Evolutionary conservation across 1,139 yeast species (phyloP), one percentile per base, ranked within the genome.

Genomic region (Yamadazyma blattariae): DNA sequence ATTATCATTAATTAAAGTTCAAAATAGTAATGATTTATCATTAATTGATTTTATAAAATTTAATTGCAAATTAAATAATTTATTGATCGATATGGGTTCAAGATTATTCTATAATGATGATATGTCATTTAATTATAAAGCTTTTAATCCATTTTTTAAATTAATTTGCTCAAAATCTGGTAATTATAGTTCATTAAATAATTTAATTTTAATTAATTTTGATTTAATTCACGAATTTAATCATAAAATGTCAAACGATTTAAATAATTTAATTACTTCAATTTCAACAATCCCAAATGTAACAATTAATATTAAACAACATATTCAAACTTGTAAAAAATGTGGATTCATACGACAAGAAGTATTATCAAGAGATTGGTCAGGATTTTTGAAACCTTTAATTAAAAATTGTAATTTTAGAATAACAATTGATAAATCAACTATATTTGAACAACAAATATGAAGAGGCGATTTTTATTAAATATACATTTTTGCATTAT

Each of bases 31-130:
- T 21, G 82, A 76, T 44, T 57, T 79, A 29, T 64, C 80, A 2
- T 47, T 75, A 24, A 72, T 75, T 30, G 79, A 74, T 47, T 71
- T 57, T 26, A 44, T 60, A 6, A 60, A 59, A 33, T 24, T 44
- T 5, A 57, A 58, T 36, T 48, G 48, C 17, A 19, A 31, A 5
- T 63, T 78, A 35, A 25, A 45, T 2, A 49, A 57, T 4, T 47
- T 78, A 27, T 52, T 64, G 4, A 52, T 79, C 16, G 83, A 78
- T 45, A 50, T 78, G 32, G 60, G 61, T 35, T 76, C 82, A 14
- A 57, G 56, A 21, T 64, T 77, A 7, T 78, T 79, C 41, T 70
- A 74, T 57, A 26, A 28, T 28, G 24, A 33, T 13, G 43, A 44
- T 10, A 35, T 34, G 3, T 25, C 34, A 7, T 69, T 70, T 50